These are phyloP conservation scores for Ganoderma resinaceum DNA, from an alignment of 1,284 basidiomycete species.

Conservation along the genomic window DNA sequence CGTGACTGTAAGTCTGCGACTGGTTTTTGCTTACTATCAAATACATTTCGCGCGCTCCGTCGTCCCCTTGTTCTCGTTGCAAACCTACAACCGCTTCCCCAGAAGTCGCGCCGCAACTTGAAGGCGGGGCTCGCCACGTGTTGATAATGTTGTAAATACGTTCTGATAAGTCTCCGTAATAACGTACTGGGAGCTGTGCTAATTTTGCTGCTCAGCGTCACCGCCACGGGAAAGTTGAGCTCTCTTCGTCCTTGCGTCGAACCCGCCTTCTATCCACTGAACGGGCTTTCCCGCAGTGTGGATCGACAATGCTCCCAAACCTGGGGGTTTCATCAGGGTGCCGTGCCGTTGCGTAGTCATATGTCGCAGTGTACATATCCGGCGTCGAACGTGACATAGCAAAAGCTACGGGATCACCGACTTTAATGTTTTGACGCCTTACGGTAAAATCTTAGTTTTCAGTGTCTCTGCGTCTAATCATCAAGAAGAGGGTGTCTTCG, in stretches of 20 bases:
- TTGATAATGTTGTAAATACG: not conserved
- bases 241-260: not conserved
- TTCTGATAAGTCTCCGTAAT: not conserved
- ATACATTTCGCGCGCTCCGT: not conserved
- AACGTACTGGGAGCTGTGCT: not conserved
- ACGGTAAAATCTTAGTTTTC: not conserved
- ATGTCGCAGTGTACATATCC: not conserved
- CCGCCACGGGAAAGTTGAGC: not conserved
- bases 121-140: not conserved
- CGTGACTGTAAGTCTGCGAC: not conserved
- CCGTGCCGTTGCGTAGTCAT: not conserved
- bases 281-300: not conserved
- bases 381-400: not conserved
- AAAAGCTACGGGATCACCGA: not conserved
- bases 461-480: not conserved
- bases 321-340: not conserved
- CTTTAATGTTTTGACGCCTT: not conserved
- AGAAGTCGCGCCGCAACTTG: not conserved
- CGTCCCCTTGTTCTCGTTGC: not conserved
- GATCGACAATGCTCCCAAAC: not conserved
- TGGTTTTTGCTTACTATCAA: too few species aligned
- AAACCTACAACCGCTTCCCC: not conserved
- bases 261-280: not conserved
- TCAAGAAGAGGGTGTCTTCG: slow-evolving; percentile 3
- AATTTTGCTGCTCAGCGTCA: not conserved